phyloP scores from a whole-genome alignment of 2,329 filamentous ascomycete species.

The Penicillium sp. region DNA sequence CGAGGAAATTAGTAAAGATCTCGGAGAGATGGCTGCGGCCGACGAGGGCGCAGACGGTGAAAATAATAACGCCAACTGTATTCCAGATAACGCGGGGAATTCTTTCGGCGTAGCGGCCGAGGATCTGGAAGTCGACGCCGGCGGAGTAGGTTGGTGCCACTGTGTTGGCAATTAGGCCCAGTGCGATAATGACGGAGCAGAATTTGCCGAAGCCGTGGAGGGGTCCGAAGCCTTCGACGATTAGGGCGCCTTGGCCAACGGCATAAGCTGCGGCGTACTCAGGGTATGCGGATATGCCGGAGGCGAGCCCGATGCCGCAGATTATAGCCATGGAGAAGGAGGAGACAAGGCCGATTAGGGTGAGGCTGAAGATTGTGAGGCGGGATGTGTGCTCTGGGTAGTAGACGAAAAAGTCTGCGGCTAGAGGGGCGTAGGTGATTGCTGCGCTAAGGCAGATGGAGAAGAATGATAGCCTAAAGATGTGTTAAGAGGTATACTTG shows the following conservation, averaged over 20 bases:
- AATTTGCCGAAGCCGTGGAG: constrained; percentile 65
- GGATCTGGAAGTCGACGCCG: constrained; percentile 66
- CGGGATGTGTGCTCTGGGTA: constrained; percentile 55
- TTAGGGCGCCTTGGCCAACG: constrained; percentile 61
- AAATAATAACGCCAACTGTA: constrained; percentile 60
- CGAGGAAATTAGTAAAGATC: constrained; percentile 68
- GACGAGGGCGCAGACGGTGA: constrained; percentile 63
- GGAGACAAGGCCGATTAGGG: constrained; percentile 54
- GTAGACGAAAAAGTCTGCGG: constrained; percentile 69
- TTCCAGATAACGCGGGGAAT: constrained; percentile 67
- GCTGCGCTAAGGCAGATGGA: constrained; percentile 64
- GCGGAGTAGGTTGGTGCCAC: constrained; percentile 64
- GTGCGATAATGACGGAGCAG: constrained; percentile 62
- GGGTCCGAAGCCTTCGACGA: constrained; percentile 60
- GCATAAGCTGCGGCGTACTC: constrained; percentile 59
- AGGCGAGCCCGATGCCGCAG: constrained; percentile 61
- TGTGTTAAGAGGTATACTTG: neutral
- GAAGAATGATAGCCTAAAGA: constrained; percentile 62
- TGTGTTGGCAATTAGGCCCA: constrained; percentile 65
- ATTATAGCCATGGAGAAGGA: constrained; percentile 63
- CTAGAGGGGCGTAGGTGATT: constrained; percentile 62
- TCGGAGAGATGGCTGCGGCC: constrained; percentile 60
- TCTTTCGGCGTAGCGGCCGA: constrained; percentile 57
- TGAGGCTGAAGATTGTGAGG: constrained; percentile 56
- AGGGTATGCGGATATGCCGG: constrained; percentile 52